Evolutionary conservation across 2,329 filamentous ascomycete species (phyloP).

Genomic region (Fusarium humuli): DNA sequence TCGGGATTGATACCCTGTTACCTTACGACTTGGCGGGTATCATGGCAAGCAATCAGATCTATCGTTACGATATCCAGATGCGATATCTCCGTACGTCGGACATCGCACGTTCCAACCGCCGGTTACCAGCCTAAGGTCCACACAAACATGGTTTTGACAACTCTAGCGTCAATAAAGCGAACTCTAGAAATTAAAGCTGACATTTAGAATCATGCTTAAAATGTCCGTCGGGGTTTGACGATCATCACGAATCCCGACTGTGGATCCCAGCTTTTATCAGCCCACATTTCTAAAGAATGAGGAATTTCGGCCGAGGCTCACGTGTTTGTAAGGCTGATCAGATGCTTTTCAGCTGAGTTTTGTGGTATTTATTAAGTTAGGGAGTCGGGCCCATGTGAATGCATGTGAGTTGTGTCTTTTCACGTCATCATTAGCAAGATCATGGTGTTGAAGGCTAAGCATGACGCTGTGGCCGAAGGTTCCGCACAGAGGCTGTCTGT

Average conservation of each 20-base stretch:
- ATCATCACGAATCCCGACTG: slow-evolving; percentile 4
- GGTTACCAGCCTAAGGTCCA: background rate
- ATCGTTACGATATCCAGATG: background rate
- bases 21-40: slow-evolving; percentile 33
- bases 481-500: no score
- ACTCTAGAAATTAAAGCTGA: slow-evolving; percentile 1
- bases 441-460: background rate
- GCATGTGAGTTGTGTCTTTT: background rate
- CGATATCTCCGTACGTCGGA: background rate
- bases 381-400: background rate
- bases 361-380: slow-evolving; percentile 13
- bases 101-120: background rate
- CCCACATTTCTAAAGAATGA: slow-evolving; percentile 13
- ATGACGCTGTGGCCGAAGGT: background rate
- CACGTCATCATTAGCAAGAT: background rate
- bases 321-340: slow-evolving; percentile 20
- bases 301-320: slow-evolving; percentile 1
- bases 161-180: background rate
- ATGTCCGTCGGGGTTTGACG: slow-evolving; percentile 29
- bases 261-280: slow-evolving; percentile 19
- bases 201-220: slow-evolving; percentile 5
- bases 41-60: slow-evolving; percentile 25
- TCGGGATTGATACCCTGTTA: slow-evolving; percentile 1
- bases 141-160: slow-evolving; percentile 9
- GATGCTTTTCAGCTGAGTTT: background rate